Percentiles rank a stretch among this genome's conserved stretches.
Conservation (phyloP, 495 filamentous ascomycete genomes). For the Penicillium silybi region DNA sequence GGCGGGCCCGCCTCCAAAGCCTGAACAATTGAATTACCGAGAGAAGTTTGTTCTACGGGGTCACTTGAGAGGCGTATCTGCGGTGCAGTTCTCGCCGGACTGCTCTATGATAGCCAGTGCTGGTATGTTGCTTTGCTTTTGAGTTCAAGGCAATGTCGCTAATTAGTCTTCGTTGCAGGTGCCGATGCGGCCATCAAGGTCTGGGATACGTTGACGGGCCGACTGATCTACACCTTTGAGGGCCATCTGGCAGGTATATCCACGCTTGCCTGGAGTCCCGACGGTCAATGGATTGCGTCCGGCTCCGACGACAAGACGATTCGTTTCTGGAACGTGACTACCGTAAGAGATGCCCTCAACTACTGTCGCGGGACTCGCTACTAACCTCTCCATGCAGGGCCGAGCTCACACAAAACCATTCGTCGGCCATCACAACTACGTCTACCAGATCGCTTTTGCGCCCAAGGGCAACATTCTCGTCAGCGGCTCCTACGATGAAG, state of each 20-base stretch:
- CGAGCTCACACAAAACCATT: slow-evolving; percentile 63
- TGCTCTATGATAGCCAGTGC: slow-evolving; percentile 84
- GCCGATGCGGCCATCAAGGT: slow-evolving; percentile 87
- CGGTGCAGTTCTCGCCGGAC: slow-evolving; percentile 86
- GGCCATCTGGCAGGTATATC: slow-evolving; percentile 91
- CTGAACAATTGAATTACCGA: slow-evolving; percentile 52
- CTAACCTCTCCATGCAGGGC: slow-evolving; percentile 32
- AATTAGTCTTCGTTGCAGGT: slow-evolving; percentile 39
- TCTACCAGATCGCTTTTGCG: slow-evolving; percentile 88
- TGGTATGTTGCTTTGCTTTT: slow-evolving; percentile 44
- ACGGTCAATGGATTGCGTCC: slow-evolving; percentile 78
- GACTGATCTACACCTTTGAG: slow-evolving; percentile 79
- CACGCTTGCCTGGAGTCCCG: slow-evolving; percentile 85
- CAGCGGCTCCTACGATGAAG: slow-evolving; percentile 94
- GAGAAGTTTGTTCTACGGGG: slow-evolving; percentile 64
- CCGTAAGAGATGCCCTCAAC: slow-evolving; percentile 41
- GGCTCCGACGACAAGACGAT: slow-evolving; percentile 97
- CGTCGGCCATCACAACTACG: slow-evolving; percentile 89
- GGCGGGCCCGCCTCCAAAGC: slow-evolving; percentile 40
- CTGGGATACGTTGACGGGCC: slow-evolving; percentile 78
- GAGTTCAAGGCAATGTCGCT: background rate
- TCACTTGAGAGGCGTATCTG: slow-evolving; percentile 74
- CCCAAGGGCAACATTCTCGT: slow-evolving; percentile 96
- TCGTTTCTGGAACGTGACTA: slow-evolving; percentile 82
- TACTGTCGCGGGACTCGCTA: slow-evolving; percentile 2